Base-by-base conservation (phyloP, 352 stramenopile genomes). In the Globisporangium heterothallicum region DNA sequence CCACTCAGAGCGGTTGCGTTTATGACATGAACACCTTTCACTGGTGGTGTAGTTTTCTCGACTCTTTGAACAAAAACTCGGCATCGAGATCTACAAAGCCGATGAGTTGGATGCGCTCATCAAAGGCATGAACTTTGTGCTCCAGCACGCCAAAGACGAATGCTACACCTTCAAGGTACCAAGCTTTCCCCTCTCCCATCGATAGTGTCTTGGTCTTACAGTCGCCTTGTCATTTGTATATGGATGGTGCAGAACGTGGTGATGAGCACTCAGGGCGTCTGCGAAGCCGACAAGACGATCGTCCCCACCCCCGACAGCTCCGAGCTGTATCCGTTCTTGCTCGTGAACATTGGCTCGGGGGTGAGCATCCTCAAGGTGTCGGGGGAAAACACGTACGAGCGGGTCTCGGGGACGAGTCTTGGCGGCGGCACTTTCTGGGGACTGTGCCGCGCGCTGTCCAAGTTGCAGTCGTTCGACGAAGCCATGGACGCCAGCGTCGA, bases 391-490 rank as follows among this genome's bases (percentile, higher is more conserved):
- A 73, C 93, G 51, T 98, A 97, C 66, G 85, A 98, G 66, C 93
- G 97, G 49, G 94, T 99, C 42, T 98, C 92, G 32, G 97, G 97
- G 47, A 98, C 92, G 49, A 97, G 90, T 63, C 92, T 99, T 40
- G 97, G 97, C 42, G 97, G 97, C 26, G 97, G 95, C 47, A 99
- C 97, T 6, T 99, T 98, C 70, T 97, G 94, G 77, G 97, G 97
- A 3, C 66, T 99, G 32, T 98, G 93, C 61, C 78, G 85, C 45
- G 68, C 97, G 29, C 68, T 98, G n/a, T 97, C 90, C 21, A 93
- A 87, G 61, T 54, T 88, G 47, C 70, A 70, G n/a, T 82, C 67
- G 14, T 91, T 88, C 42, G 80, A 91, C 59, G 80, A 87, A 36
- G 77, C 80, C 48, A 86, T 91, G 75, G 73, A 85, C 57, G 77